These are phyloP conservation scores for Phytophthora fragariaefolia DNA, from an alignment of 352 stramenopile species.

Conservation along the genomic window DNA sequence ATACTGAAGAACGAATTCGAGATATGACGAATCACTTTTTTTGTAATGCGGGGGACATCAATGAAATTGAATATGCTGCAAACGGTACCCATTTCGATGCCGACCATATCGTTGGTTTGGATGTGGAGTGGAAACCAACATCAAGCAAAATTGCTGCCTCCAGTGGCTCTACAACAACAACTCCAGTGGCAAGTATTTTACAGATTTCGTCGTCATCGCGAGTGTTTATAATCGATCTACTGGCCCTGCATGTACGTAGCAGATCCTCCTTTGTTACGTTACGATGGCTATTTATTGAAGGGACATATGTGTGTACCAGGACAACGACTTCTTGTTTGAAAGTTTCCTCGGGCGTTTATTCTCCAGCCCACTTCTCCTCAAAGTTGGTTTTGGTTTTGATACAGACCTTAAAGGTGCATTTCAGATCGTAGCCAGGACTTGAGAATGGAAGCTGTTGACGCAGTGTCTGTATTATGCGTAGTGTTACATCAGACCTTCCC, in stretches of 20 bases:
- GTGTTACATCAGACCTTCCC: slow-evolving; percentile 79
- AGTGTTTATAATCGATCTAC: slow-evolving; percentile 69
- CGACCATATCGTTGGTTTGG: slow-evolving; percentile 52
- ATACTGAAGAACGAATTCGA: slow-evolving; percentile 42
- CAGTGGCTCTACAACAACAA: slow-evolving; percentile 29
- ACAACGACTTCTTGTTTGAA: slow-evolving; percentile 57
- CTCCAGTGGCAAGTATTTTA: slow-evolving; percentile 62
- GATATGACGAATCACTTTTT: slow-evolving; percentile 42
- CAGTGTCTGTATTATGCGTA: slow-evolving; percentile 16
- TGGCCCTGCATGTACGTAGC: slow-evolving; percentile 55
- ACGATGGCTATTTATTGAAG: too few species aligned
- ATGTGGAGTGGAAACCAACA: slow-evolving; percentile 79
- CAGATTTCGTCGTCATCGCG: slow-evolving; percentile 58
- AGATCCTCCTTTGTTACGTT: neutral
- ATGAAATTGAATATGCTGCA: neutral
- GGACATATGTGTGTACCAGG: slow-evolving; percentile 42
- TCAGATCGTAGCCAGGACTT: neutral
- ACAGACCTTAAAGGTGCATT: slow-evolving; percentile 71
- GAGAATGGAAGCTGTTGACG: too few species aligned
- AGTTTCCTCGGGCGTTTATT: slow-evolving; percentile 53
- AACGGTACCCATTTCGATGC: slow-evolving; percentile 2
- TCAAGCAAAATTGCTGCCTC: slow-evolving; percentile 45
- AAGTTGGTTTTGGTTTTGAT: slow-evolving; percentile 77
- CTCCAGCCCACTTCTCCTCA: slow-evolving; percentile 39
- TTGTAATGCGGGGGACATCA: neutral